Conservation (phyloP, 192 early-diverging fungal genomes). For the Phlyctochytrium arcticum region DNA sequence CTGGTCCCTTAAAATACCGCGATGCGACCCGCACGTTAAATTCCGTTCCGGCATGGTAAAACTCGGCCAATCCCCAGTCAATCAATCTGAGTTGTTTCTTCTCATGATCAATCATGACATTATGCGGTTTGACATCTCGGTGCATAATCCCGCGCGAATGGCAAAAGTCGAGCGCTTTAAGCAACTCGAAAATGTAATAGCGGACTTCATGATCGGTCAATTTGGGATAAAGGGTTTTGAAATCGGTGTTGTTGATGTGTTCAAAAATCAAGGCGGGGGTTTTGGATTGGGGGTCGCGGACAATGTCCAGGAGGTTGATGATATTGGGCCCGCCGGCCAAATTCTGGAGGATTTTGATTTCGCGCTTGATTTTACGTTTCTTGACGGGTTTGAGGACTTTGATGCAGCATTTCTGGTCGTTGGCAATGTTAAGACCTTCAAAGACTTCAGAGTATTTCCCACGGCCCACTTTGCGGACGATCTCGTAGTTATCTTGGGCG, state of each 20-base stretch:
- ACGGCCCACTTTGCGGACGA: conserved; percentile 94
- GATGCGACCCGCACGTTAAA: conserved; percentile 99
- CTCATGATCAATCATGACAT: conserved; percentile 99
- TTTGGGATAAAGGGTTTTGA: conserved; percentile 93
- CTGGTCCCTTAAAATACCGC: conserved; percentile 98
- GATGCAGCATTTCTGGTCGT: conserved; percentile 89
- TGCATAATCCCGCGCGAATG: conserved; percentile 99
- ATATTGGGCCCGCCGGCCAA: conserved; percentile 92
- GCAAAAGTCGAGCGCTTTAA: conserved; percentile 97
- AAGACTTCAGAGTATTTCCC: conserved; percentile 99
- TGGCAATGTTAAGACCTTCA: conserved; percentile 92
- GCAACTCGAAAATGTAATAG: conserved; percentile 93
- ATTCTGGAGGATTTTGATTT: conserved; percentile 99
- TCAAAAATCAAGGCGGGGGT: conserved; percentile 96
- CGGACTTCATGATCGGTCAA: conserved; percentile 93
- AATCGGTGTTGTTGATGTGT: conserved; percentile 96
- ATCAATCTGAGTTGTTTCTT: conserved; percentile 90
- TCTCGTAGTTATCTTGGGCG: conserved; percentile 95
- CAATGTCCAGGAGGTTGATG: conserved; percentile 87
- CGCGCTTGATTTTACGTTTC: conserved; percentile 99
- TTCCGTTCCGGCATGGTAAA: conserved; percentile 94
- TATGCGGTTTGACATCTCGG: conserved; percentile 97
- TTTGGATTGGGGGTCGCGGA: conserved; percentile 92
- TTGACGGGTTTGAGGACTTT: conserved; percentile 99
- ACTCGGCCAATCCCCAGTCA: conserved; percentile 99